Evolutionary conservation across 2,329 filamentous ascomycete genomes (phyloP).

Genomic region (Phialophora tarda): DNA sequence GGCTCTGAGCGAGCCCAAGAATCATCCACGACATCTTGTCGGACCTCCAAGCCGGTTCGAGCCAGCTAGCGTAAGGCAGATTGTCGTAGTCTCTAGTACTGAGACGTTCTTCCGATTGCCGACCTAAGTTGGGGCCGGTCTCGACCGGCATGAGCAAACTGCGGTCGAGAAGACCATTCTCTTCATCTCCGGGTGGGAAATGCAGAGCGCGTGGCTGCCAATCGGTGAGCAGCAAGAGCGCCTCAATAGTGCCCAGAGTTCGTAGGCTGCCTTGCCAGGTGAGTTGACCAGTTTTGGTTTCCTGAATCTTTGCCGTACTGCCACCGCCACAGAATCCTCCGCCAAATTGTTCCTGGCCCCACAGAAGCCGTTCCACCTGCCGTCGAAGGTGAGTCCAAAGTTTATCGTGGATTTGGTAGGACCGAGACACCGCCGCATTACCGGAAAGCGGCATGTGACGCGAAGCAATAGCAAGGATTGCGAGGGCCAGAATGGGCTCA

Average conservation of each 20-base stretch:
- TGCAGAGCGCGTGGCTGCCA: conserved; percentile 96
- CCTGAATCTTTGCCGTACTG: conserved; percentile 63
- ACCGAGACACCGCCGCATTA: conserved; percentile 79
- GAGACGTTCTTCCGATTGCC: conserved; percentile 38
- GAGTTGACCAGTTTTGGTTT: conserved; percentile 64
- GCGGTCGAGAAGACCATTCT: conserved; percentile 68
- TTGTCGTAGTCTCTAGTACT: conserved; percentile 48
- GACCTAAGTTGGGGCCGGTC: conserved; percentile 53
- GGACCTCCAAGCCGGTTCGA: conserved; percentile 89
- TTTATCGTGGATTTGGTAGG: conserved; percentile 91
- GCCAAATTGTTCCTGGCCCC: conserved; percentile 95
- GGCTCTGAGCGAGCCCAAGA: conserved; percentile 59
- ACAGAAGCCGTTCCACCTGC: conserved; percentile 94
- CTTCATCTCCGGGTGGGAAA: conserved; percentile 77
- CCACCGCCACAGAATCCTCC: conserved; percentile 82
- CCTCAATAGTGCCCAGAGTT: conserved; percentile 92
- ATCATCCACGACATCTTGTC: conserved; percentile 68
- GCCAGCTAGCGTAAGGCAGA: conserved; percentile 85
- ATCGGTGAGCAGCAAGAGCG: conserved; percentile 89
- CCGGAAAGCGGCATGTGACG: conserved; percentile 81
- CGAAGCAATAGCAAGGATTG: conserved; percentile 87
- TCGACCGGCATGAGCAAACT: conserved; percentile 67
- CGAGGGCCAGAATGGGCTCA: conserved; percentile 91
- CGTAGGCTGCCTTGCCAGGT: conserved; percentile 75
- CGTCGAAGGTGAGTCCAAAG: conserved; percentile 92